Evolutionary conservation across 2,329 filamentous ascomycete genomes (phyloP).

Genomic region (Aspergillus pseudotamarii): DNA sequence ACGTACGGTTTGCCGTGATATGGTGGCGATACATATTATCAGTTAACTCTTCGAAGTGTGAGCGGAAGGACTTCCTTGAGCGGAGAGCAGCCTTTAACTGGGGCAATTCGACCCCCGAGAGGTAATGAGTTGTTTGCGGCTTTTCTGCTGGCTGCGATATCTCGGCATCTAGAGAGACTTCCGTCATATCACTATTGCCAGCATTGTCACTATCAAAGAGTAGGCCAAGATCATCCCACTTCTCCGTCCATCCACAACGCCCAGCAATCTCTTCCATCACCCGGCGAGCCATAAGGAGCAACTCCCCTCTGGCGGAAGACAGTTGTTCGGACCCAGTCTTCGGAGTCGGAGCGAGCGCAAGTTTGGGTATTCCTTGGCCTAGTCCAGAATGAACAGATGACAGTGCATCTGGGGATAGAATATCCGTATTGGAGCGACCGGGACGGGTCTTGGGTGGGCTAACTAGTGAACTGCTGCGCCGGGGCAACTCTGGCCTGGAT

Average conservation of each 20-base stretch:
- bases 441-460: constrained; percentile 21
- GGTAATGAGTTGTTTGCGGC: constrained; percentile 25
- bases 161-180: constrained; percentile 39
- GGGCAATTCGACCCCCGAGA: constrained; percentile 56
- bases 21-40: constrained; percentile 83
- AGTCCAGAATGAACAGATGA: constrained; percentile 42
- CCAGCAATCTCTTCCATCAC: constrained; percentile 75
- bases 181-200: constrained; percentile 33
- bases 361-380: constrained; percentile 45
- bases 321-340: constrained; percentile 75
- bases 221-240: constrained; percentile 65
- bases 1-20: constrained; percentile 73
- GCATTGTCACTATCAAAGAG: constrained; percentile 38
- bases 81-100: constrained; percentile 64
- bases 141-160: constrained; percentile 19
- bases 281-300: constrained; percentile 78
- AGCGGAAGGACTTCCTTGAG: constrained; percentile 66
- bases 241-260: constrained; percentile 73
- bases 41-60: constrained; percentile 74
- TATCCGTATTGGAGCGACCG: constrained; percentile 33
- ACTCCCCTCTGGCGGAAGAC: constrained; percentile 78
- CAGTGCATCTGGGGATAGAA: constrained; percentile 31
- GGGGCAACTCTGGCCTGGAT: constrained; percentile 34
- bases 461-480: constrained; percentile 44
- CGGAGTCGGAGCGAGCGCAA: constrained; percentile 44